Evolutionary conservation across 108 stramenopile genomes (phyloP).

Genomic region (Skeletonema marinoi): DNA sequence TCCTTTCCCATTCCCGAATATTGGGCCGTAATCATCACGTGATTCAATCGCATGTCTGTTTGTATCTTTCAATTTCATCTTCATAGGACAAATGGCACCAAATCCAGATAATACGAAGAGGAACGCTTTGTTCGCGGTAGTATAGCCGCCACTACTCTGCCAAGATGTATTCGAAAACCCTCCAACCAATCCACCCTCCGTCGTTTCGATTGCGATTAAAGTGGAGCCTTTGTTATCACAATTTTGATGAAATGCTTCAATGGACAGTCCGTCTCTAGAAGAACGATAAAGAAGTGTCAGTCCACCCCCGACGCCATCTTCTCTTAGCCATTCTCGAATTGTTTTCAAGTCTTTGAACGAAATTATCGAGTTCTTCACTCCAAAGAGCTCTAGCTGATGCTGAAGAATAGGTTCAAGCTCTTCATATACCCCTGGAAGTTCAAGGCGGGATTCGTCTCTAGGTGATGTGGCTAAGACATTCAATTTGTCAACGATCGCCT

Average conservation of each 20-base stretch:
- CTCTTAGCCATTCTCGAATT: constrained; percentile 30
- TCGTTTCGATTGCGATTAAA: constrained; percentile 3
- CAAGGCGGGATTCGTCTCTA: background rate
- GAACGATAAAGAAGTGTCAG: constrained; percentile 15
- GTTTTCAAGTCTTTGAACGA: no score
- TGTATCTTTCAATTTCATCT: constrained; percentile 5
- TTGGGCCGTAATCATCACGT: no score
- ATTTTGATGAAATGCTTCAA: constrained; percentile 11
- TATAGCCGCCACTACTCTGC: background rate
- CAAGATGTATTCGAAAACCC: constrained; percentile 13
- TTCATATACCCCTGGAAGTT: no score
- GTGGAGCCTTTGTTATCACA: constrained; percentile 18
- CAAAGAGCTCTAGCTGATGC: no score
- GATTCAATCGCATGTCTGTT: no score
- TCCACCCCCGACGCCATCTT: background rate
- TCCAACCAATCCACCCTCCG: background rate
- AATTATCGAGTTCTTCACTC: no score
- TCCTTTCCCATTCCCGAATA: no score
- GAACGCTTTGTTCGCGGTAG: constrained; percentile 19
- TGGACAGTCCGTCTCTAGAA: constrained; percentile 5
- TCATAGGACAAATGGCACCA: constrained; percentile 1
- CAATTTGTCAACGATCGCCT: constrained; percentile 9
- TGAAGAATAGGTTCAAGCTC: no score
- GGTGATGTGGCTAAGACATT: constrained; percentile 5
- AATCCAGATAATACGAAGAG: constrained; percentile 12